Evolutionary conservation across 2,329 filamentous ascomycete genomes (phyloP).

Genomic region (Ilyonectria mors-panacis): DNA sequence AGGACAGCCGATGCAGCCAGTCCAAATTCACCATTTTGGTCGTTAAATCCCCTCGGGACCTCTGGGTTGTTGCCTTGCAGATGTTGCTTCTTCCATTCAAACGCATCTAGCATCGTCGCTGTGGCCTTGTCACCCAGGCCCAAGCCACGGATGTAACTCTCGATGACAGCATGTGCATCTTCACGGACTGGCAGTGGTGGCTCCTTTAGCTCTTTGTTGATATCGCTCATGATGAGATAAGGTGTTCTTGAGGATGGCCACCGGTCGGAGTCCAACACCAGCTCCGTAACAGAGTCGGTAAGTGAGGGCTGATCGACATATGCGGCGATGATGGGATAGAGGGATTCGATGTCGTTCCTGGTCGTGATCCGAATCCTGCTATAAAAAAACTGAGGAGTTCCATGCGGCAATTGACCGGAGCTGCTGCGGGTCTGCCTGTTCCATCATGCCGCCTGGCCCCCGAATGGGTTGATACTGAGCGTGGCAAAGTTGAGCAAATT

Average conservation of each 20-base stretch:
- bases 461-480: background rate
- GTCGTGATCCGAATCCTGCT: slow-evolving; percentile 9
- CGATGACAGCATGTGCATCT: background rate
- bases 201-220: background rate
- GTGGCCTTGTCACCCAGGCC: slow-evolving; percentile 6
- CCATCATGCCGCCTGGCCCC: background rate
- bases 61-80: background rate
- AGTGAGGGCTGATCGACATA: slow-evolving; percentile 3
- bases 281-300: slow-evolving; percentile 4
- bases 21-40: background rate
- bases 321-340: slow-evolving; percentile 9
- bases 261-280: background rate
- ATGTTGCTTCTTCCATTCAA: slow-evolving; percentile 18
- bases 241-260: background rate
- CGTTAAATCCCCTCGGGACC: background rate
- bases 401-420: background rate
- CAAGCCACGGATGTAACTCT: background rate
- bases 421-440: background rate
- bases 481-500: background rate
- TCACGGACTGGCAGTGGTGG: background rate
- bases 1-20: slow-evolving; percentile 11
- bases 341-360: slow-evolving; percentile 3
- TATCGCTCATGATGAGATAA: background rate
- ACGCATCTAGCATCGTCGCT: slow-evolving; percentile 5
- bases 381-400: background rate